Percentiles rank a stretch among this genome's conserved stretches.
Evolutionary conservation across 2,329 filamentous ascomycete species (phyloP).

Genomic region (Claviceps pazoutovae): DNA sequence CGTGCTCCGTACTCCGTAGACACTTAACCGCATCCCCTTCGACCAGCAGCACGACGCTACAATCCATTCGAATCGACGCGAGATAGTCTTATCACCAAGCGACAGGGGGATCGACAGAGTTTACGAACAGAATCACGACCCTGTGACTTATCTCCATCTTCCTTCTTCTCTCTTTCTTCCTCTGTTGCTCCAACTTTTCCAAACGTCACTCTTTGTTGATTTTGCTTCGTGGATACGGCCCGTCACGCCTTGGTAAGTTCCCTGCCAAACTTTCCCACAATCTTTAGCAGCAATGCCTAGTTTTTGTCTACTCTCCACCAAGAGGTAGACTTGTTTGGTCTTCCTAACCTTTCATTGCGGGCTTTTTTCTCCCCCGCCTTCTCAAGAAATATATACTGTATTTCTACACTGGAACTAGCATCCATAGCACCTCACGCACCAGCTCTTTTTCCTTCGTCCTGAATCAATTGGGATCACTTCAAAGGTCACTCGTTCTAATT

Average conservation of each 20-base stretch:
- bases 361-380: not conserved
- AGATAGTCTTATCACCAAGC: not conserved
- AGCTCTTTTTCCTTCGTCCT: not conserved
- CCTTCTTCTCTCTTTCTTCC: not conserved
- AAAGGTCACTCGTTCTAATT: not conserved
- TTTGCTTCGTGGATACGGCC: not conserved
- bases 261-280: not conserved
- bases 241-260: not conserved
- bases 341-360: not conserved
- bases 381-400: not conserved
- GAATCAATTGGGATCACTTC: not conserved
- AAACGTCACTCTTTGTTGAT: not conserved
- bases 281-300: not conserved
- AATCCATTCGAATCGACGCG: not conserved
- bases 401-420: not conserved
- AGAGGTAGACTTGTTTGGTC: not conserved
- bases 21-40: not conserved
- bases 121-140: not conserved
- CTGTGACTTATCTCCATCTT: not conserved
- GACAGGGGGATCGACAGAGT: not conserved
- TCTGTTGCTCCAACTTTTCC: not conserved
- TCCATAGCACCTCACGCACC: not conserved
- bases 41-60: not conserved
- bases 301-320: not conserved
- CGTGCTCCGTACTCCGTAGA: not conserved